Evolutionary conservation across 768 basidiomycete species (phyloP), one percentile per base, ranked within the genome.

Genomic region (Rhizopogon vulgaris): DNA sequence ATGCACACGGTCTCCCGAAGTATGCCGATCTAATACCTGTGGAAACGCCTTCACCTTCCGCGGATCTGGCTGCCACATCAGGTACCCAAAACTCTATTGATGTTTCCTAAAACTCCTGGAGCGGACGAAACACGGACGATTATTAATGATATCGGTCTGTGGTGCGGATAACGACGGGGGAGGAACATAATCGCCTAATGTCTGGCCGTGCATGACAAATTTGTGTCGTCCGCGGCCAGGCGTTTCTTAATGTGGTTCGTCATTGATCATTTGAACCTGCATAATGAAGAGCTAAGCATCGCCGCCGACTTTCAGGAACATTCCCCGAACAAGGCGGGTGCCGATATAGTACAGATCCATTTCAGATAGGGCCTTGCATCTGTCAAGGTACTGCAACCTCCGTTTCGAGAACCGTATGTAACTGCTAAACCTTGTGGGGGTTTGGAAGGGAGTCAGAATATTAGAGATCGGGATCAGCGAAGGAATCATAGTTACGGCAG

Each of bases 261-360:
- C 11, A 28, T 17, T 34, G 30, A 45, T 45, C 43, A 45, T 18
- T n/a, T 30, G 42, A 42, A 28, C 4, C 25, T 25, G 15, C 18
- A 40, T 40, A 40, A 40, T 22, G 18, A 28, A 28, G 32, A 3
- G 18, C 2, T 5, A 17, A 34, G 14, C 30, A 46, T 32, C 43
- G 4, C 43, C 43, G 43, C 43, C 43, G 43, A 46, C 43, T 46
- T 46, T 46, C 30, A 46, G 43, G 43, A 4, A 46, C 43, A 12
- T 46, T 46, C 30, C 18, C 43, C 43, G 43, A 45, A 45, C 30
- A 45, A 45, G 43, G 43, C 43, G 43, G 43, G 43, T 34, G 30
- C 30, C 28, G 43, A 46, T 46, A 46, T 12, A 46, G 43, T 46
- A 46, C 14, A 46, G 43, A 46, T 46, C 32, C 14, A 5, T 8